phyloP scores from a whole-genome alignment of 306 rosid genomes.

The Ceratonia siliqua region DNA sequence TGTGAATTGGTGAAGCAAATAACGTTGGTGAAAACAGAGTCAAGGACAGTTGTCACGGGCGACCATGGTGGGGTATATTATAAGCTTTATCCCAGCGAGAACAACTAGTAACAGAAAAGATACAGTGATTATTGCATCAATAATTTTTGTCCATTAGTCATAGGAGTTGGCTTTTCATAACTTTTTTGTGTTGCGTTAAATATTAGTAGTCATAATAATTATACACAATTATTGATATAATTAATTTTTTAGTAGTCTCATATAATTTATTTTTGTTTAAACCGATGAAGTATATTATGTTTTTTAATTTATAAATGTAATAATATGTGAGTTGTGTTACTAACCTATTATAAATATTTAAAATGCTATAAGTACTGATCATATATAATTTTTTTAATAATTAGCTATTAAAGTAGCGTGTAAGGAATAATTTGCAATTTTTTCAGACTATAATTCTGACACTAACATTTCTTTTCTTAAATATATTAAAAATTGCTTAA shows the following conservation, averaged over 20 bases:
- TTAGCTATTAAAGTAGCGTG: neutral
- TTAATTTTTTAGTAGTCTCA: neutral
- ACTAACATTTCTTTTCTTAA: neutral
- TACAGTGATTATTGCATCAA: constrained; percentile 1
- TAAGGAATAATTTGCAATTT: neutral
- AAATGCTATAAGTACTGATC: too few relatives aligned
- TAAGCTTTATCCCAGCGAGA: constrained; percentile 19
- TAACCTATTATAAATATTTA: too few relatives aligned
- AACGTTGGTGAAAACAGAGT: constrained; percentile 1
- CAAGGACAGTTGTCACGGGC: constrained; percentile 25
- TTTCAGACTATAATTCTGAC: neutral
- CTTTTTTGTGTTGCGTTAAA: neutral
- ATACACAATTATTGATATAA: neutral
- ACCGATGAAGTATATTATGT: neutral
- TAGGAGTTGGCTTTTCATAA: constrained; percentile 22
- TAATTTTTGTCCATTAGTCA: constrained; percentile 5
- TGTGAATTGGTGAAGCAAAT: constrained; percentile 15
- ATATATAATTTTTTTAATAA: too few relatives aligned
- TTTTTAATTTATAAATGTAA: neutral
- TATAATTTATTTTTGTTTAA: neutral
- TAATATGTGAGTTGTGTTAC: neutral
- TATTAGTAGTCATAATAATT: neutral
- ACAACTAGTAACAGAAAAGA: constrained; percentile 23
- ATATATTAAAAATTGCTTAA: neutral
- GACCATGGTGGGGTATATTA: constrained; percentile 18